A percentile compares a stretch with the other conserved stretches of the same genome.
phyloP scores from a whole-genome alignment of 2,329 filamentous ascomycete genomes.

The Cryphonectria japonica region DNA sequence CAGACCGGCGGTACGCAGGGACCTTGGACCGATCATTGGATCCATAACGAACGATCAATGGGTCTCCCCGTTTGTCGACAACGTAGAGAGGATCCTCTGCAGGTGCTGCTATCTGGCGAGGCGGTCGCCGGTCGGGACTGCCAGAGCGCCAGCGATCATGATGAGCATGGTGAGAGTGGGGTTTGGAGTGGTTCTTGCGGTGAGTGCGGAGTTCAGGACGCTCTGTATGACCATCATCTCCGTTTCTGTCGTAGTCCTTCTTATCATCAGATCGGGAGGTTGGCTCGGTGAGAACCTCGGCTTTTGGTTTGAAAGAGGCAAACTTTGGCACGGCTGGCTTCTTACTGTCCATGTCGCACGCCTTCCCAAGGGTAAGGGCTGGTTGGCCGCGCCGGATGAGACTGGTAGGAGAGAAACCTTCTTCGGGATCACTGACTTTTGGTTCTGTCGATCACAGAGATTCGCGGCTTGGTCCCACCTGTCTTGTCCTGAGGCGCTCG shows the following conservation, averaged over 20 bases:
- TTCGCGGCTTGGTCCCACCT: background rate
- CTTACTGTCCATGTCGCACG: constrained; percentile 29
- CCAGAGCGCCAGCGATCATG: constrained; percentile 25
- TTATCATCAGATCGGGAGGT: background rate
- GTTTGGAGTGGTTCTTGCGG: constrained; percentile 18
- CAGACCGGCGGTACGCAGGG: constrained; percentile 71
- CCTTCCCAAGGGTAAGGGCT: background rate
- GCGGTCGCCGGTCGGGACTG: constrained; percentile 18
- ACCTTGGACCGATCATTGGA: constrained; percentile 72
- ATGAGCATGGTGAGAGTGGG: constrained; percentile 17
- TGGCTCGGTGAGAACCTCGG: constrained; percentile 2
- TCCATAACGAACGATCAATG: constrained; percentile 74
- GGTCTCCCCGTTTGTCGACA: constrained; percentile 77
- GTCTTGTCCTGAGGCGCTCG: background rate
- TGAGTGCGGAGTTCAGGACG: constrained; percentile 7
- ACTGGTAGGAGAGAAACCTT: background rate
- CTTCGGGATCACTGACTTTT: background rate
- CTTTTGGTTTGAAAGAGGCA: constrained; percentile 32
- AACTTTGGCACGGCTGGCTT: constrained; percentile 38
- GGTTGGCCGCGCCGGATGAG: background rate
- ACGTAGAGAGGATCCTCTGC: constrained; percentile 50
- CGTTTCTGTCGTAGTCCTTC: background rate
- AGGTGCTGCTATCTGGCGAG: constrained; percentile 9
- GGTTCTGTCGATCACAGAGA: background rate
- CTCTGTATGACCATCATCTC: constrained; percentile 18